Evolutionary conservation across 192 early-diverging fungal genomes (phyloP).

Genomic region (Podila clonocystis): DNA sequence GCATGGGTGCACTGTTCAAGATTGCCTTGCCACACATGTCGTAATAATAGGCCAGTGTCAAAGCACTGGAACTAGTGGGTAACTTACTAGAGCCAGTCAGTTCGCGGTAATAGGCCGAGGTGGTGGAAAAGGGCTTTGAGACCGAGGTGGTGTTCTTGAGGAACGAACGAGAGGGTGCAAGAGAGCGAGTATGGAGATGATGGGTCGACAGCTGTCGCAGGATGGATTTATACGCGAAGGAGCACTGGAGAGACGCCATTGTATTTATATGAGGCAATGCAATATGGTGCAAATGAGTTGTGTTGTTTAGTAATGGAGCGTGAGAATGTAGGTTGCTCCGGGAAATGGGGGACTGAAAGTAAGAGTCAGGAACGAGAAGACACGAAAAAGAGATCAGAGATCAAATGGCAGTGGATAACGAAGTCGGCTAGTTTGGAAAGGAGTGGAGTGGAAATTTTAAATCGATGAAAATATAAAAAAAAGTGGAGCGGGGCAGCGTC

Average conservation of each 20-base stretch:
- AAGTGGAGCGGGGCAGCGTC: neutral
- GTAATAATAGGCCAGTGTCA: neutral
- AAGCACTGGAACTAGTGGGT: too few relatives aligned
- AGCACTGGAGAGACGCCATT: slow-evolving; percentile 43
- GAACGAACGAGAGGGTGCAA: slow-evolving; percentile 3
- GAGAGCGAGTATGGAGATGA: neutral
- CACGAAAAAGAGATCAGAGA: too few relatives aligned
- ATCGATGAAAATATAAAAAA: neutral
- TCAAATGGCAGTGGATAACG: too few relatives aligned
- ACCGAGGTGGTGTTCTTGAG: slow-evolving; percentile 7
- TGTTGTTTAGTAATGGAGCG: neutral
- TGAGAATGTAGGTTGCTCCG: too few relatives aligned
- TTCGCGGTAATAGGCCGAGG: slow-evolving; percentile 4
- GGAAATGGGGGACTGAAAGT: too few relatives aligned
- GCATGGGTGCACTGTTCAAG: too few relatives aligned
- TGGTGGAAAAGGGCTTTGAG: slow-evolving; percentile 23
- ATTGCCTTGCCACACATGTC: too few relatives aligned
- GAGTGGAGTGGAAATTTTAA: too few relatives aligned
- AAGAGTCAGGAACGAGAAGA: too few relatives aligned
- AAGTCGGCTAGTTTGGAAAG: too few relatives aligned
- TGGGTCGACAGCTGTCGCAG: slow-evolving; percentile 23
- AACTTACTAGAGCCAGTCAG: slow-evolving; percentile 24
- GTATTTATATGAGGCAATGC: slow-evolving; percentile 20
- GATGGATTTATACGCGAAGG: slow-evolving; percentile 24
- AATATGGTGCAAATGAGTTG: neutral